These are phyloP conservation scores for Salix brachista DNA, from an alignment of 345 rosid species.

Conservation along the genomic window DNA sequence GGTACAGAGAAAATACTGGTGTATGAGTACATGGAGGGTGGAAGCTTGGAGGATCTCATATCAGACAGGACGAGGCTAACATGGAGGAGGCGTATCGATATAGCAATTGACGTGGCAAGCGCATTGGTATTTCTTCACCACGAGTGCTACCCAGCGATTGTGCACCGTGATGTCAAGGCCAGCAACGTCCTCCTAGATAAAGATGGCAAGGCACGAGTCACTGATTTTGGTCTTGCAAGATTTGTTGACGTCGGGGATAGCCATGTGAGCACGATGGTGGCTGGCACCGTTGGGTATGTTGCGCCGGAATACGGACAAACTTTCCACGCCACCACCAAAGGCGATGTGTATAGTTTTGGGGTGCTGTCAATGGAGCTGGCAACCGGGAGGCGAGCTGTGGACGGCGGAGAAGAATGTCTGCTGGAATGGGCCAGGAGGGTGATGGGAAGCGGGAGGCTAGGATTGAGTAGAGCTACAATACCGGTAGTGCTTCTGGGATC, in stretches of 20 bases:
- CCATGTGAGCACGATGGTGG: conserved; percentile 87
- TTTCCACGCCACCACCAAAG: conserved; percentile 87
- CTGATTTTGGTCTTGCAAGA: conserved; percentile 92
- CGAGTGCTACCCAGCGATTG: conserved; percentile 81
- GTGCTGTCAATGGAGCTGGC: conserved; percentile 85
- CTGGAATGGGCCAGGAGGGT: conserved; percentile 82
- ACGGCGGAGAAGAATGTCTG: conserved; percentile 89
- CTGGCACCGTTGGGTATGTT: conserved; percentile 89
- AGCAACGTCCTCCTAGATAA: conserved; percentile 79
- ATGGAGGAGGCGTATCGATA: conserved; percentile 56
- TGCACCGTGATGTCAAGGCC: conserved; percentile 92
- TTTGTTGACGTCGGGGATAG: conserved; percentile 62
- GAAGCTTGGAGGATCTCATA: conserved; percentile 78
- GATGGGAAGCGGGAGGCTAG: conserved; percentile 35
- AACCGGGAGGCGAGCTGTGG: conserved; percentile 77
- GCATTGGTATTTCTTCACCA: conserved; percentile 82
- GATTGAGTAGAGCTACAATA: conserved; percentile 25
- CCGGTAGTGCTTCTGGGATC: conserved; percentile 58
- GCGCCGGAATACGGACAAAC: conserved; percentile 97
- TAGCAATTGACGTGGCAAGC: conserved; percentile 66
- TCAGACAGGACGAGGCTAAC: conserved; percentile 53
- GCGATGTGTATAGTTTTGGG: conserved; percentile 92
- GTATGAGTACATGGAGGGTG: conserved; percentile 87
- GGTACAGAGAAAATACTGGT: conserved; percentile 73
- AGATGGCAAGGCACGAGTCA: conserved; percentile 67